phyloP scores from a whole-genome alignment of 805 yeast species.

The Ogataea paradorogensis region DNA sequence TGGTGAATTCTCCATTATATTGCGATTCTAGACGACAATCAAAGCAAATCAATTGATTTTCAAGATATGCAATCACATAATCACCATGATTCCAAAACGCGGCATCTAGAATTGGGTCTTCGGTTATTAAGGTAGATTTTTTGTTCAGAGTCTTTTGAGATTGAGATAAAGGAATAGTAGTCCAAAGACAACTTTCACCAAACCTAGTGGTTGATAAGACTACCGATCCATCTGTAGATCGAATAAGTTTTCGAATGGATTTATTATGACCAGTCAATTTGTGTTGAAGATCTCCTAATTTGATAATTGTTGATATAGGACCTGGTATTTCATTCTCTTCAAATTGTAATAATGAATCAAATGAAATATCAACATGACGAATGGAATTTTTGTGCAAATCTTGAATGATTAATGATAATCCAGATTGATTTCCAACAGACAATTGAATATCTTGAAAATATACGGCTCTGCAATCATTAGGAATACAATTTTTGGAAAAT shows the following conservation, averaged over 20 bases:
- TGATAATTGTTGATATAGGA: neutral
- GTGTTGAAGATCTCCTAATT: slow-evolving; percentile 39
- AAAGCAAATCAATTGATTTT: slow-evolving; percentile 55
- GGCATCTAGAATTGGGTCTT: slow-evolving; percentile 46
- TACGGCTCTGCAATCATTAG: slow-evolving; percentile 26
- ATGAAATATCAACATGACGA: slow-evolving; percentile 33
- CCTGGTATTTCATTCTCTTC: slow-evolving; percentile 9
- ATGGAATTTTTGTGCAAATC: slow-evolving; percentile 38
- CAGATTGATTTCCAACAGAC: slow-evolving; percentile 14
- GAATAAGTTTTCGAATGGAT: slow-evolving; percentile 62
- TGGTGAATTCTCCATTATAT: slow-evolving; percentile 17
- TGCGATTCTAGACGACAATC: slow-evolving; percentile 41
- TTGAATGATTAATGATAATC: slow-evolving; percentile 43
- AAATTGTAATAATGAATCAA: slow-evolving; percentile 30
- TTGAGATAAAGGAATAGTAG: slow-evolving; percentile 34
- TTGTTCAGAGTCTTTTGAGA: slow-evolving; percentile 33
- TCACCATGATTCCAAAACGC: slow-evolving; percentile 48
- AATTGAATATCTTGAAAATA: slow-evolving; percentile 26
- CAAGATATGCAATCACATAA: slow-evolving; percentile 43
- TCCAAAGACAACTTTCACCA: slow-evolving; percentile 63
- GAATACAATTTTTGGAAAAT: slow-evolving; percentile 31
- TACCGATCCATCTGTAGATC: slow-evolving; percentile 66
- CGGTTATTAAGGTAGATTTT: slow-evolving; percentile 39
- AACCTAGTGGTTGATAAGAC: slow-evolving; percentile 60
- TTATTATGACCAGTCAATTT: slow-evolving; percentile 85